Evolutionary conservation across 2,329 filamentous ascomycete genomes (phyloP), one percentile per base, ranked within the genome.

Genomic region (Cryphonectria naterciae): DNA sequence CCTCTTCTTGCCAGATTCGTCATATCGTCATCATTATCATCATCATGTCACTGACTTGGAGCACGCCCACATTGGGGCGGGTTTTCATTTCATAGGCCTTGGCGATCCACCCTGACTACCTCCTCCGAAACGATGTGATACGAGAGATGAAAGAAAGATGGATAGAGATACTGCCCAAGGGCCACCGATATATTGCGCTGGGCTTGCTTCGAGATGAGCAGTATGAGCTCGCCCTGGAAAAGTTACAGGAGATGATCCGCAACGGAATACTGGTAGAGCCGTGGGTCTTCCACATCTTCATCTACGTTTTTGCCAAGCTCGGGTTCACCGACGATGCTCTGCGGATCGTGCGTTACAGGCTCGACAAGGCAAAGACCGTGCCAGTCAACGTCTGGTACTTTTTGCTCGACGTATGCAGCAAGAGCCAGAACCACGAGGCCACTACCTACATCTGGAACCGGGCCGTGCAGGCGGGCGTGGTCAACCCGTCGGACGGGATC

Each of bases 51-150:
- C 35, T 69, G 17, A 67, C 63, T 28, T 32, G 22, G 37, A 62
- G 52, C 74, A 43, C 22, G 17, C 17, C 46, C 19, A 49, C 22
- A 2, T 3, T 10, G 19, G 46, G 19, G 46, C 19, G 43, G 43
- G 4, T n/a, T 49, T 15, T 46, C 10, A 22, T 32, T n/a, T 69
- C 70, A 7, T 41, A 92, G 85, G 91, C 88, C 6, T 84, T 98
- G 35, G 89, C 93, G 0, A 88, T 96, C 11, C 96, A 98, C 78
- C 93, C 95, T 0, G 93, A 98, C 80, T 95, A 97, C 75, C 75
- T 94, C 7, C 82, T 96, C 35, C 90, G 94, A 49, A 87, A 88
- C 68, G 85, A 91, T 49, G 85, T 97, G 4, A 82, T 98, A 54
- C 83, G 88, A 68, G 90, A 91, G 69, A 94, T 96, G 92, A 88